phyloP scores from a whole-genome alignment of 306 rosid species.

The Datisca glomerata region DNA sequence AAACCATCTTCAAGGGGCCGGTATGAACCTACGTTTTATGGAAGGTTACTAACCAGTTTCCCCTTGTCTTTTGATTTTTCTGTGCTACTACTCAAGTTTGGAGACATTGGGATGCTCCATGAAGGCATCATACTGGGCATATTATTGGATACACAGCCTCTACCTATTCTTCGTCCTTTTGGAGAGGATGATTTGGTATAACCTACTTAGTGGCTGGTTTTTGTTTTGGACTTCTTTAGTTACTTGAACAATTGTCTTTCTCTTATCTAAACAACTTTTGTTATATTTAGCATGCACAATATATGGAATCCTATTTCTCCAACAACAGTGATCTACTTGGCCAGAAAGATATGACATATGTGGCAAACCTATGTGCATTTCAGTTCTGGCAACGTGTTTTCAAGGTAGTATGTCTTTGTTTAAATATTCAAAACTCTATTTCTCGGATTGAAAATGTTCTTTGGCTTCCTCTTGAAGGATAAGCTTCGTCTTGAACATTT shows the following conservation, averaged over 20 bases:
- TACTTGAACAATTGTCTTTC: constrained; percentile 11
- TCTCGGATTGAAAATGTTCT: constrained; percentile 1
- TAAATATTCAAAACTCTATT: not conserved
- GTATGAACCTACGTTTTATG: constrained; percentile 74
- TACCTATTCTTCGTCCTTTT: constrained; percentile 74
- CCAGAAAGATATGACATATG: constrained; percentile 39
- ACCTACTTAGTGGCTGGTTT: constrained; percentile 7
- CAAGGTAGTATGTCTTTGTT: constrained; percentile 37
- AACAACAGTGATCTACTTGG: constrained; percentile 25
- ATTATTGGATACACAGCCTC: constrained; percentile 73
- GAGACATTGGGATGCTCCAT: constrained; percentile 62
- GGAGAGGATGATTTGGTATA: constrained; percentile 70
- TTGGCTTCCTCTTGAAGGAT: constrained; percentile 37
- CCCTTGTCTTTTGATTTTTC: constrained; percentile 77
- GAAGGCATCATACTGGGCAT: constrained; percentile 80
- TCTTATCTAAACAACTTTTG: constrained; percentile 15
- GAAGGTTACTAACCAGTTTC: constrained; percentile 63
- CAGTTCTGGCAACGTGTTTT: constrained; percentile 86
- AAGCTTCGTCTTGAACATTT: constrained; percentile 39
- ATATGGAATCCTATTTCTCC: constrained; percentile 31
- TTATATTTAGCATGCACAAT: constrained; percentile 30
- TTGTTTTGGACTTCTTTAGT: constrained; percentile 9
- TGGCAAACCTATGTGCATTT: constrained; percentile 67
- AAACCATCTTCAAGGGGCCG: constrained; percentile 51
- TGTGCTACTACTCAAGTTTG: constrained; percentile 70